Evolutionary conservation across 768 basidiomycete genomes (phyloP), one percentile per base, ranked within the genome.

Genomic region (Mycena sanguinolenta): DNA sequence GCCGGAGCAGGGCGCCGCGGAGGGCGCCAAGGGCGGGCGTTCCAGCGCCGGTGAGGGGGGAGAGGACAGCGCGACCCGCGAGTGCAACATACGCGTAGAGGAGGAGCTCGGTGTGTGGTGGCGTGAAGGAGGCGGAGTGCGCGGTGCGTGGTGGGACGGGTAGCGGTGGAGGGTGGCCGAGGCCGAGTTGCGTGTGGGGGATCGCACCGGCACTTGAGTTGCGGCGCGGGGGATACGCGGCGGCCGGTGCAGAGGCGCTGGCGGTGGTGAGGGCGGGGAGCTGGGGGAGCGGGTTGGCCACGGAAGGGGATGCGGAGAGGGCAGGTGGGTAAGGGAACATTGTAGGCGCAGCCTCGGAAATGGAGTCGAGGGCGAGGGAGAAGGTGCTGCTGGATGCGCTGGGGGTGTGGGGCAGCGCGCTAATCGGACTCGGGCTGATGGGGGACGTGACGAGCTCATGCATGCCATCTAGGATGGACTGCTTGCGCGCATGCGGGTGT

Each of bases 41-140:
- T n/a, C 78, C 75, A 2, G 77, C 71, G 21, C 84, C 85, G 0
- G 78, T 67, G 38, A 79, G 70, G 25, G 92, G 88, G 7, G 87
- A 83, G 69, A 95, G 79, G 27, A 87, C 82, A 21, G 93, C 83
- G 0, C 89, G 88, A 6, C 95, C 95, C 8, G 88, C 82, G 36
- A 96, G 85, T 66, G 96, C 93, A 0, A 91, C 94, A 73, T 96
- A 96, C 0, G 95, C 90, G 78, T 96, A 96, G 2, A 96, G 86
- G 23, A 96, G 88, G 21, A 94, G 81, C 71, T 95, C 92, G 0
- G 87, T 84, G 67, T 88, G 88, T 4, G 85, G 78, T 27, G 84
- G 79, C 38, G 86, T 80, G 75, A 88, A 87, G 19, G 84, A 78
- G 4, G 85, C 80, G 21, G 84, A 78, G 67, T 83, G 85, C 6